Conservation (phyloP, 257 asterid species). For the Haberlea rhodopensis region DNA sequence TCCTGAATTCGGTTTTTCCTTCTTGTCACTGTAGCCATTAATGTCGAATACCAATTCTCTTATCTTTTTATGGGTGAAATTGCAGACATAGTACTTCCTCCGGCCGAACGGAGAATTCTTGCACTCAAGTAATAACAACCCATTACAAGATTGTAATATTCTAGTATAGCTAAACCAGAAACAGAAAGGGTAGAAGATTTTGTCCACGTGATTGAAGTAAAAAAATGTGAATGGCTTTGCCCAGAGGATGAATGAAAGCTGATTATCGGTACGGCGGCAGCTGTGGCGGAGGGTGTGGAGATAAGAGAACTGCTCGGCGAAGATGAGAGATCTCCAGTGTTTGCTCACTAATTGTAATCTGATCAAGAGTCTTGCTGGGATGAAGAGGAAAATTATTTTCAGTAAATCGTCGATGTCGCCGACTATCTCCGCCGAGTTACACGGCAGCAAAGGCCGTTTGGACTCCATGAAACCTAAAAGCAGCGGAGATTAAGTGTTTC, state of each 20-base stretch:
- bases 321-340: slow-evolving; percentile 22
- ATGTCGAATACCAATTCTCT: not conserved
- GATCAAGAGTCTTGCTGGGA: slow-evolving; percentile 24
- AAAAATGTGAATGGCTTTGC: not conserved
- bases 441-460: not conserved
- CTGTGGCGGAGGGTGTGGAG: slow-evolving; percentile 18
- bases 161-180: not conserved
- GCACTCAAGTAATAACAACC: slow-evolving; percentile 9
- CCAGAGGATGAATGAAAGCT: slow-evolving; percentile 18
- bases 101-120: not conserved
- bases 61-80: slow-evolving; percentile 4
- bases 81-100: slow-evolving; percentile 9
- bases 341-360: slow-evolving; percentile 26
- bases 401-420: not conserved
- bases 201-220: not conserved
- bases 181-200: not conserved
- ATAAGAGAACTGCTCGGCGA: slow-evolving; percentile 11
- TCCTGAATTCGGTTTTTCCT: not conserved
- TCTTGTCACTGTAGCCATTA: slow-evolving; percentile 1
- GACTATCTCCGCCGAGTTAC: not conserved
- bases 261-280: not conserved
- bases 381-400: slow-evolving; percentile 17
- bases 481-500: too few relatives aligned
- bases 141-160: slow-evolving; percentile 15
- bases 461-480: not conserved